Percentiles rank a stretch among this genome's conserved stretches.
These are phyloP conservation scores for Actinomortierella ambigua DNA, from an alignment of 371 early-diverging fungal species.

Conservation along the genomic window DNA sequence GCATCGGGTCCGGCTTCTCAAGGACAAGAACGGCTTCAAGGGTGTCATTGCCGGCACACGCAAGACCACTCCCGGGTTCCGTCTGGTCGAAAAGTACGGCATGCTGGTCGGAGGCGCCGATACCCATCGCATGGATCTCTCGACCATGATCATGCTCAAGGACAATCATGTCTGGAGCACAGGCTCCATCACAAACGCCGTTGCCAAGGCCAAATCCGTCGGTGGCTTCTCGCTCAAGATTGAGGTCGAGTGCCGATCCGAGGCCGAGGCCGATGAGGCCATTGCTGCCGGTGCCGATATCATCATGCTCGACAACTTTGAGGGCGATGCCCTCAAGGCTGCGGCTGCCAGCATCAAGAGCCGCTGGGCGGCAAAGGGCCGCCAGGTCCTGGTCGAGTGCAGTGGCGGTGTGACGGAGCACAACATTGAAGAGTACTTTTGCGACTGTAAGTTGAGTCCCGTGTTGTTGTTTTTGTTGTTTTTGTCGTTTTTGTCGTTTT, in stretches of 20 bases:
- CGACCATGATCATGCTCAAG: constrained; percentile 98
- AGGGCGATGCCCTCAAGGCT: constrained; percentile 61
- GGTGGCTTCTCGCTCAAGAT: constrained; percentile 95
- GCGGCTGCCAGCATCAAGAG: constrained; percentile 79
- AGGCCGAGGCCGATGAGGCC: constrained; percentile 96
- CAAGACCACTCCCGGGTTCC: constrained; percentile 98
- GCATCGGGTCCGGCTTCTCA: constrained; percentile 67
- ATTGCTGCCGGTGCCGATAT: constrained; percentile 96
- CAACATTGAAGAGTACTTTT: constrained; percentile 82
- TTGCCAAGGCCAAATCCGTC: constrained; percentile 76
- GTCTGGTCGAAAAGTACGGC: constrained; percentile 97
- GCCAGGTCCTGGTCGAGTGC: constrained; percentile 88
- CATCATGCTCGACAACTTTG: constrained; percentile 91
- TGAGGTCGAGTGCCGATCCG: constrained; percentile 94
- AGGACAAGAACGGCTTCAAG: constrained; percentile 73
- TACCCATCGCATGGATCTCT: constrained; percentile 96
- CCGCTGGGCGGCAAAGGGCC: constrained; percentile 68
- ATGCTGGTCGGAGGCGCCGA: constrained; percentile 97
- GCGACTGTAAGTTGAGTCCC: constrained; percentile 60
- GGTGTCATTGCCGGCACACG: constrained; percentile 96
- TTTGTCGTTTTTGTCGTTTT: too few species aligned
- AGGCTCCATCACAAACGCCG: constrained; percentile 91
- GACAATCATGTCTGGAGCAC: constrained; percentile 98
- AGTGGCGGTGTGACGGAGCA: constrained; percentile 95
- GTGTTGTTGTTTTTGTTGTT: background rate